phyloP scores from a whole-genome alignment of 495 filamentous ascomycete genomes.

The Trichocladium uniseriatum region DNA sequence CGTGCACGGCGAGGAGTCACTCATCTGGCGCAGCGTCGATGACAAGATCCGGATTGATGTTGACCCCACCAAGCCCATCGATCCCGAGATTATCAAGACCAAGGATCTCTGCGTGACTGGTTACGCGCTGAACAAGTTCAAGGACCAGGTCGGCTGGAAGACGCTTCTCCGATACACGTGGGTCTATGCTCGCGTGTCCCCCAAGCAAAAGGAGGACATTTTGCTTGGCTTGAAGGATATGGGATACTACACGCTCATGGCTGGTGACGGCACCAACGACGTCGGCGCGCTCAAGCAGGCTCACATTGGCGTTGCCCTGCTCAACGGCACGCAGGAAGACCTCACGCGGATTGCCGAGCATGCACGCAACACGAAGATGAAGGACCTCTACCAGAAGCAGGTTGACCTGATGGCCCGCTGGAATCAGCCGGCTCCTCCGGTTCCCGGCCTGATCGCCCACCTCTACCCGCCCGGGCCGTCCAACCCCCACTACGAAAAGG shows the following conservation, averaged over 20 bases:
- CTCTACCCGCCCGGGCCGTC: conserved; percentile 82
- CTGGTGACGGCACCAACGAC: conserved; percentile 96
- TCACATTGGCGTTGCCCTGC: conserved; percentile 88
- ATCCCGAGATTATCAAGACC: conserved; percentile 66
- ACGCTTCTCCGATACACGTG: conserved; percentile 79
- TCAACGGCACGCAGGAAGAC: conserved; percentile 90
- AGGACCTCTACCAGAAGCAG: conserved; percentile 98
- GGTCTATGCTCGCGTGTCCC: conserved; percentile 97
- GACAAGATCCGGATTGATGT: conserved; percentile 84
- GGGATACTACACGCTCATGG: conserved; percentile 98
- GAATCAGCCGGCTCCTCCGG: conserved; percentile 82
- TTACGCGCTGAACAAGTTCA: conserved; percentile 85
- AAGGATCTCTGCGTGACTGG: conserved; percentile 97
- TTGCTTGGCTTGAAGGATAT: conserved; percentile 88
- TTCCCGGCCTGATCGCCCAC: conserved; percentile 84
- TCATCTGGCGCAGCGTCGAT: conserved; percentile 94
- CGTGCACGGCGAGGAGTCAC: conserved; percentile 56
- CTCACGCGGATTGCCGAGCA: conserved; percentile 87
- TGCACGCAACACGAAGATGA: conserved; percentile 89
- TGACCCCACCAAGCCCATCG: conserved; percentile 71
- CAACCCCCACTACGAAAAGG: conserved; percentile 95
- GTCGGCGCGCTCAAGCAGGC: conserved; percentile 98
- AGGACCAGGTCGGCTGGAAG: conserved; percentile 61
- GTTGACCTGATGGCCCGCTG: conserved; percentile 80
- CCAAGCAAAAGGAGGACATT: conserved; percentile 98